These are phyloP conservation scores for Priceomyces haplophilus DNA, from an alignment of 805 yeast species.

Conservation along the genomic window DNA sequence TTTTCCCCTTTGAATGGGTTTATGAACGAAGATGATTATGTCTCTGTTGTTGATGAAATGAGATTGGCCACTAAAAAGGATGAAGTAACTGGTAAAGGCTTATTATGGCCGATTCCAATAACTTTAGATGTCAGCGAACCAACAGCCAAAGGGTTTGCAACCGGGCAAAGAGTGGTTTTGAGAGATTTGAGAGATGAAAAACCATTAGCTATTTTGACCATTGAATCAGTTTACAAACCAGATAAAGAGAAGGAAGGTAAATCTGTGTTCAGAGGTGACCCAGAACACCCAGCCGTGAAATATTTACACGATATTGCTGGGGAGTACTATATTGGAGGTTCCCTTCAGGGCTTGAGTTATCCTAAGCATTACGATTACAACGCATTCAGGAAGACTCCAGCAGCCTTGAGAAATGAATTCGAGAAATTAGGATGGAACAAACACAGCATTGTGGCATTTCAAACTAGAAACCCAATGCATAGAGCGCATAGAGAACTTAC, in stretches of 20 bases:
- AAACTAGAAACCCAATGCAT: constrained; percentile 98
- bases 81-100: constrained; percentile 46
- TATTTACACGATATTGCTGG: constrained; percentile 73
- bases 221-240: constrained; percentile 77
- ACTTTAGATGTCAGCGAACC: constrained; percentile 69
- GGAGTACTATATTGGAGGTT: constrained; percentile 86
- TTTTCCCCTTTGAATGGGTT: constrained; percentile 80
- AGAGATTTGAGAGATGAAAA: constrained; percentile 79
- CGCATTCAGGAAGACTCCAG: constrained; percentile 83
- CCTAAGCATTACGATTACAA: constrained; percentile 91
- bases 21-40: constrained; percentile 64
- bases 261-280: constrained; percentile 91
- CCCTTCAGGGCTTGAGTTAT: constrained; percentile 74
- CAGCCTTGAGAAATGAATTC: constrained; percentile 85
- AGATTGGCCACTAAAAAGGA: constrained; percentile 54
- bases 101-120: constrained; percentile 90
- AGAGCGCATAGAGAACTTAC: constrained; percentile 96
- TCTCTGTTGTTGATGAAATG: constrained; percentile 63
- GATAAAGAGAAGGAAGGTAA: constrained; percentile 77
- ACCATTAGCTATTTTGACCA: constrained; percentile 76
- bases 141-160: constrained; percentile 39
- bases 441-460: constrained; percentile 83
- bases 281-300: constrained; percentile 90
- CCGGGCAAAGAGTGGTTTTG: constrained; percentile 66
- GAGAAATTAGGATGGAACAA: constrained; percentile 76